A percentile compares a stretch with the other conserved stretches of the same genome.
Conservation (phyloP, 192 early-diverging fungal genomes). For the Podila horticola region DNA sequence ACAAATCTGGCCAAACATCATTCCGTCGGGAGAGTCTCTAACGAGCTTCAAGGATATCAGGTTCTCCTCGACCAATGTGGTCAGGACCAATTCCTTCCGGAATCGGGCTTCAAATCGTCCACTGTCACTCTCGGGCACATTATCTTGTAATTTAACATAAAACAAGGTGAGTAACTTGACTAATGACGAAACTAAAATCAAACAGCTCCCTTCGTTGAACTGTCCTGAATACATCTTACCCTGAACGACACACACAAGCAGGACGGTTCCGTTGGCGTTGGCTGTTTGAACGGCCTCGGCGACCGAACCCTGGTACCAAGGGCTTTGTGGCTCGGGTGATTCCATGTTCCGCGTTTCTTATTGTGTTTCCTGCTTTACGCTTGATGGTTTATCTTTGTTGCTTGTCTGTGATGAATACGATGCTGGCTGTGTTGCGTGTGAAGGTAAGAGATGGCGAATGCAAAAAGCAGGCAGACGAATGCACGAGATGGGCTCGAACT, state of each 20-base stretch:
- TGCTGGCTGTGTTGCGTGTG: neutral
- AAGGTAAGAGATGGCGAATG: neutral
- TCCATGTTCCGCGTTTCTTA: neutral
- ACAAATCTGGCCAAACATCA: conserved; percentile 52
- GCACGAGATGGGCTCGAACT: too few relatives aligned
- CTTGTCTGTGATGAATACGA: too few relatives aligned
- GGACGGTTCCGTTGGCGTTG: conserved; percentile 11
- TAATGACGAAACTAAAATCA: neutral
- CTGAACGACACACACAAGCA: conserved; percentile 41
- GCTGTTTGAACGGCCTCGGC: conserved; percentile 31
- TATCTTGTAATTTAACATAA: conserved; percentile 7
- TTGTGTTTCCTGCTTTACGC: too few relatives aligned
- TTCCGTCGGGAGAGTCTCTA: conserved; percentile 32
- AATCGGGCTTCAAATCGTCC: conserved; percentile 33
- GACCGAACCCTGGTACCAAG: conserved; percentile 39
- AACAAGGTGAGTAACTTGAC: neutral
- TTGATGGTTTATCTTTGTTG: too few relatives aligned
- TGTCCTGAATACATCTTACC: conserved; percentile 1
- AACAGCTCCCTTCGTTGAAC: neutral
- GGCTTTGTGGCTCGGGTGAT: neutral
- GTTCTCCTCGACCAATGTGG: conserved; percentile 10
- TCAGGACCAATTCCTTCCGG: neutral
- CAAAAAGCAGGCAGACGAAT: too few relatives aligned
- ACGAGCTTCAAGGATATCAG: conserved; percentile 23
- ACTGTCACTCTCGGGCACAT: conserved; percentile 18